A percentile compares a stretch with the other conserved stretches of the same genome.
Conservation (phyloP, 2,329 filamentous ascomycete genomes). For the Xylaria polymorpha region DNA sequence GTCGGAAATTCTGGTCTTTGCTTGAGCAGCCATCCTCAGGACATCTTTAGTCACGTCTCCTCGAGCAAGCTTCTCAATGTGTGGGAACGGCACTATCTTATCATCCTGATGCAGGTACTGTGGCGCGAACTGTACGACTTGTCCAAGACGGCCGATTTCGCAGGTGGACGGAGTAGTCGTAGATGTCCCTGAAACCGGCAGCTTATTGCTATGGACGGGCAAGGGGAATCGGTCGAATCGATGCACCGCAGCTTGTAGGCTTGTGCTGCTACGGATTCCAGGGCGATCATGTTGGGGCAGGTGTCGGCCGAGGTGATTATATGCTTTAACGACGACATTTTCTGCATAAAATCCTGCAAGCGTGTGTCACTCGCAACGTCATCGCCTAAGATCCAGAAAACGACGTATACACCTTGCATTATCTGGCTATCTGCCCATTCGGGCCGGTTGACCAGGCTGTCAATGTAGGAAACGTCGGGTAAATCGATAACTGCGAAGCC, state of each 20-base stretch:
- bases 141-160: slow-evolving; percentile 58
- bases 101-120: slow-evolving; percentile 59
- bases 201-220: slow-evolving; percentile 72
- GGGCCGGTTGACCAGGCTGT: slow-evolving; percentile 72
- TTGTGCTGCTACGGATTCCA: slow-evolving; percentile 74
- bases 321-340: slow-evolving; percentile 73
- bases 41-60: slow-evolving; percentile 57
- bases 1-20: slow-evolving; percentile 50
- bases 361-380: slow-evolving; percentile 71
- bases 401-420: slow-evolving; percentile 72
- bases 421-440: slow-evolving; percentile 77
- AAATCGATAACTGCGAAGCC: slow-evolving; percentile 86
- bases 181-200: slow-evolving; percentile 42
- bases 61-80: slow-evolving; percentile 57
- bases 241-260: slow-evolving; percentile 77
- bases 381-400: slow-evolving; percentile 85
- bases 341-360: slow-evolving; percentile 76
- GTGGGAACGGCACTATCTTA: slow-evolving; percentile 60
- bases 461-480: slow-evolving; percentile 76
- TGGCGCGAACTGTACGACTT: slow-evolving; percentile 61
- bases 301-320: slow-evolving; percentile 79
- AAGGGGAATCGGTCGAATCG: slow-evolving; percentile 79
- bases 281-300: slow-evolving; percentile 78
- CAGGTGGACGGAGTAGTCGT: slow-evolving; percentile 44
- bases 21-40: slow-evolving; percentile 63